phyloP scores from a whole-genome alignment of 2,329 filamentous ascomycete species.

The Trichoderma sp. region DNA sequence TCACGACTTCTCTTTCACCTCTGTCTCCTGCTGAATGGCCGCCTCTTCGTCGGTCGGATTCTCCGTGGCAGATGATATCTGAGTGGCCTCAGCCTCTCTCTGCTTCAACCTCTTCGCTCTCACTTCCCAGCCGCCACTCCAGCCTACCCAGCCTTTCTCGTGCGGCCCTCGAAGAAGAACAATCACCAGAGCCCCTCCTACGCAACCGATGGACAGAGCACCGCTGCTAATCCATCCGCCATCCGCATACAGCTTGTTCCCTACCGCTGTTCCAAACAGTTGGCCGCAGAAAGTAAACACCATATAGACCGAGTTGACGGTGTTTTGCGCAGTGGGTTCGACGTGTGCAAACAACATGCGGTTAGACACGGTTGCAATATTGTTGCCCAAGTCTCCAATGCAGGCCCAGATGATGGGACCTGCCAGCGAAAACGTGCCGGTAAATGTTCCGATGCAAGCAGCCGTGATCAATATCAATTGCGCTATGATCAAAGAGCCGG shows the following conservation, averaged over 20 bases:
- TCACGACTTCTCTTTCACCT: not conserved
- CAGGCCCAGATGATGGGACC: conserved; percentile 74
- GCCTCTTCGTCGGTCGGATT: conserved; percentile 14
- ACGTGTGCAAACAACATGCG: conserved; percentile 69
- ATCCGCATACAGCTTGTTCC: conserved; percentile 53
- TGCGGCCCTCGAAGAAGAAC: conserved; percentile 37
- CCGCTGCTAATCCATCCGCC: conserved; percentile 55
- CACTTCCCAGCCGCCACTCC: conserved; percentile 35
- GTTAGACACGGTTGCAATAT: conserved; percentile 74
- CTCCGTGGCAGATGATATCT: conserved; percentile 1
- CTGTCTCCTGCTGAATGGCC: not conserved
- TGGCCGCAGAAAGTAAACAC: conserved; percentile 73
- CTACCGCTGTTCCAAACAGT: conserved; percentile 66
- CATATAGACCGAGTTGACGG: conserved; percentile 84
- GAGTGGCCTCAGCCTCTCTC: not conserved
- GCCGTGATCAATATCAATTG: conserved; percentile 61
- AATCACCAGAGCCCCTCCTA: conserved; percentile 31
- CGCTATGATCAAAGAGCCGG: conserved; percentile 67
- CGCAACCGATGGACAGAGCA: conserved; percentile 38
- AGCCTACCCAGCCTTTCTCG: conserved; percentile 38
- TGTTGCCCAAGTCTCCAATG: conserved; percentile 69
- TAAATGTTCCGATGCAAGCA: conserved; percentile 68
- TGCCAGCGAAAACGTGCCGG: conserved; percentile 64
- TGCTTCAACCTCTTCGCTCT: not conserved
- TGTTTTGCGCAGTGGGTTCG: conserved; percentile 69